These are phyloP conservation scores for Exophiala oligosperma DNA, from an alignment of 2,329 filamentous ascomycete genomes.

Conservation along the genomic window DNA sequence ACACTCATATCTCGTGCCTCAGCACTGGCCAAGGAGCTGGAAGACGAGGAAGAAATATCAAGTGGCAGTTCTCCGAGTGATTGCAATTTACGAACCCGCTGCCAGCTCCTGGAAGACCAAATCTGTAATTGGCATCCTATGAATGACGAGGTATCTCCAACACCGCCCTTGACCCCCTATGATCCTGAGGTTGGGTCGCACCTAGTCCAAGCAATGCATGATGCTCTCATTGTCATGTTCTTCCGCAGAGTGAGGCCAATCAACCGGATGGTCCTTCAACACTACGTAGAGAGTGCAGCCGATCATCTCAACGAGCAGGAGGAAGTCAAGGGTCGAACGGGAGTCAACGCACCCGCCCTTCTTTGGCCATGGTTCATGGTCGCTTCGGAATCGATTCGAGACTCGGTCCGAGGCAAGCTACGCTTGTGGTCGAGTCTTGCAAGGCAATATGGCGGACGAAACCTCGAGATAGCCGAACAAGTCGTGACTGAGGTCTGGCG, in stretches of 20 bases:
- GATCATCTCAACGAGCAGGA: slow-evolving; percentile 6
- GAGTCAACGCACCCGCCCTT: slow-evolving; percentile 5
- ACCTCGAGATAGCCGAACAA: slow-evolving; percentile 11
- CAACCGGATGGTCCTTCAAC: slow-evolving; percentile 6
- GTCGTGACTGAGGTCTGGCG: slow-evolving; percentile 8
- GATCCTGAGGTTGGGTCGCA: slow-evolving; percentile 9
- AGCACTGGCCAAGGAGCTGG: slow-evolving; percentile 4
- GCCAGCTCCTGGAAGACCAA: slow-evolving; percentile 5
- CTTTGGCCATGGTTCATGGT: slow-evolving; percentile 12
- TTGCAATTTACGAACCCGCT: slow-evolving; percentile 3
- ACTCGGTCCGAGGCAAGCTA: slow-evolving; percentile 2
- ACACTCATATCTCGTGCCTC: slow-evolving; percentile 6
- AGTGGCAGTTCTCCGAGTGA: slow-evolving; percentile 1
- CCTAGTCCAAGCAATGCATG: slow-evolving; percentile 10
- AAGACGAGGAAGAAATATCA: slow-evolving; percentile 3
- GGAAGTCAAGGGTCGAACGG: slow-evolving; percentile 6
- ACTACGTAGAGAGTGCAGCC: slow-evolving; percentile 10
- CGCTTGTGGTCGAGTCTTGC: slow-evolving; percentile 7
- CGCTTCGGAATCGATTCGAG: slow-evolving; percentile 6
- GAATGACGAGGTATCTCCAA: slow-evolving; percentile 3
- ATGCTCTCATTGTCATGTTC: slow-evolving; percentile 10
- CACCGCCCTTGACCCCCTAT: not conserved
- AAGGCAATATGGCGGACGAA: slow-evolving; percentile 7
- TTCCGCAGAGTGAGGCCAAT: slow-evolving; percentile 6
- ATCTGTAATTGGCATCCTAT: slow-evolving; percentile 8